Evolutionary conservation across 2,329 filamentous ascomycete genomes (phyloP).

Genomic region (Neurospora crassa): DNA sequence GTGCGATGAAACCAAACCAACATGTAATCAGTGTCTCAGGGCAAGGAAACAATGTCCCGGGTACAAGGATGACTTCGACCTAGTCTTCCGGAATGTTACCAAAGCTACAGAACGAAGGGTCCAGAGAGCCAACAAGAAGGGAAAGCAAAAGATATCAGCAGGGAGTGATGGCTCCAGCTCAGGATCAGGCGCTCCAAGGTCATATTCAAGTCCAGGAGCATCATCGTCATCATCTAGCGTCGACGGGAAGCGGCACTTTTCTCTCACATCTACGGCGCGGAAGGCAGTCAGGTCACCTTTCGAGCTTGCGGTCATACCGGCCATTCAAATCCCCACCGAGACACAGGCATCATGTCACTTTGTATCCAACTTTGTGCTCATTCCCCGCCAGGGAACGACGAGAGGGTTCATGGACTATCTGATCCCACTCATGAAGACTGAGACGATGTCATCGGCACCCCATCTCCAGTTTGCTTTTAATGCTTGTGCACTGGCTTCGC

Average conservation of each 20-base stretch:
- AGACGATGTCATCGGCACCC: slow-evolving; percentile 25
- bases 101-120: slow-evolving; percentile 56
- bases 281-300: slow-evolving; percentile 13
- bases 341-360: slow-evolving; percentile 51
- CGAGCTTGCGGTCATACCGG: slow-evolving; percentile 22
- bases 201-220: background rate
- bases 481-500: slow-evolving; percentile 47
- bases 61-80: slow-evolving; percentile 62
- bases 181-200: background rate
- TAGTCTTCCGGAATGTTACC: slow-evolving; percentile 65
- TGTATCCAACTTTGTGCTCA: slow-evolving; percentile 49
- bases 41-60: slow-evolving; percentile 55
- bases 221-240: slow-evolving; percentile 1
- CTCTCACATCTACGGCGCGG: slow-evolving; percentile 8
- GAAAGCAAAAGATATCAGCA: slow-evolving; percentile 20
- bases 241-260: slow-evolving; percentile 2
- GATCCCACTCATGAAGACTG: slow-evolving; percentile 41
- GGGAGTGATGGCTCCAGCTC: slow-evolving; percentile 8
- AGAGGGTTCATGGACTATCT: slow-evolving; percentile 51
- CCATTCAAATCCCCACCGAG: slow-evolving; percentile 39
- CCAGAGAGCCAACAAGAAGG: slow-evolving; percentile 44
- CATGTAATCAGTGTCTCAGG: slow-evolving; percentile 55
- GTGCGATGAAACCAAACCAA: slow-evolving; percentile 60
- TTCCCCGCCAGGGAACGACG: slow-evolving; percentile 39
- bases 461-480: slow-evolving; percentile 48